phyloP scores from a whole-genome alignment of 441 rosid species.

The Manihot esculenta region DNA sequence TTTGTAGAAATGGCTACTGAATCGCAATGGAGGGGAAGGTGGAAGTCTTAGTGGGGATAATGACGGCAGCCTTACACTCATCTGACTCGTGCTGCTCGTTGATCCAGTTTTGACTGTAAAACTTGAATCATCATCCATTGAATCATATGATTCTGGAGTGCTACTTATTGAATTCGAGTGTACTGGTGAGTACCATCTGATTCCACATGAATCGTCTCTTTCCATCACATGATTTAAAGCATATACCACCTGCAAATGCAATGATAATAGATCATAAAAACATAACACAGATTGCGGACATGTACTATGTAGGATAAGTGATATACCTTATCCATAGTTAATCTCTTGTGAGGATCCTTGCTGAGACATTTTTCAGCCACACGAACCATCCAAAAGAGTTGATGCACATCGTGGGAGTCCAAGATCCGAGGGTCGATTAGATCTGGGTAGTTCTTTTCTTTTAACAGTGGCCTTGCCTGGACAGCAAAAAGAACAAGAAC shows the following conservation, averaged over 20 bases:
- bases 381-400: constrained; percentile 57
- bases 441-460: constrained; percentile 50
- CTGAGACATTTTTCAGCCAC: constrained; percentile 53
- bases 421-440: constrained; percentile 46
- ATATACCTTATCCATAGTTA: constrained; percentile 39
- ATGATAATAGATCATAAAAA: not conserved
- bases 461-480: constrained; percentile 55
- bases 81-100: constrained; percentile 8
- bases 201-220: constrained; percentile 20
- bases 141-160: constrained; percentile 32
- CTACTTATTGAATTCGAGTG: constrained; percentile 38
- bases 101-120: constrained; percentile 22
- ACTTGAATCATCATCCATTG: constrained; percentile 26
- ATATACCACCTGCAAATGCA: constrained; percentile 43
- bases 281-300: too few species aligned
- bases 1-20: constrained; percentile 19
- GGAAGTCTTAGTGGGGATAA: constrained; percentile 28
- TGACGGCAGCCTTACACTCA: constrained; percentile 17
- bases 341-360: constrained; percentile 45
- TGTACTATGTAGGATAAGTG: not conserved
- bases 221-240: constrained; percentile 43
- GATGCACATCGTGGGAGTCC: constrained; percentile 49
- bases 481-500: not conserved
- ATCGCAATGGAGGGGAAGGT: constrained; percentile 26
- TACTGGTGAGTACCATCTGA: constrained; percentile 41